Evolutionary conservation across 352 stramenopile species (phyloP), one percentile per base, ranked within the genome.

Genomic region (Blastocystis sp.): DNA sequence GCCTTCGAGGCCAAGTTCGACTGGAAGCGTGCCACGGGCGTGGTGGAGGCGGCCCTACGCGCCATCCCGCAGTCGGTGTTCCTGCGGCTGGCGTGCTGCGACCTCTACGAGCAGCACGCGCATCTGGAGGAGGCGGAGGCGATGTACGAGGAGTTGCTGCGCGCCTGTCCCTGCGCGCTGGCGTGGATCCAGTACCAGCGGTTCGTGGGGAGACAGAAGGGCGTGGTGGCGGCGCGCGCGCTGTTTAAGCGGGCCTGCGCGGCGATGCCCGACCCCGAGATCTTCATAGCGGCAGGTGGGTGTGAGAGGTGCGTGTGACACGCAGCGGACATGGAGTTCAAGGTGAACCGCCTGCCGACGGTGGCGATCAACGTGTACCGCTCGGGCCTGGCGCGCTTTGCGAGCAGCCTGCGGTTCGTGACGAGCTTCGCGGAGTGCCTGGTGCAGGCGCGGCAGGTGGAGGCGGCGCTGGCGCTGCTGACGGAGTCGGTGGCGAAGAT

Each of bases 61-160:
- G 74, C 60, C 7, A 84, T 84, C 42, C 74, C 74, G 40, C 57
- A 84, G 21, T 68, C 48, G 0, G 17, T 84, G 17, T 48, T 84
- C 7, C 74, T 84, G 4, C 48, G 74, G 19, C n/a, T 69, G 21
- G 74, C 74, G 40, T 84, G 57, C 40, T 84, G 74, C 60, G 74
- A 84, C 60, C 69, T 84, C 57, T 84, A 59, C 21, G 74, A 84
- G 60, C 54, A 70, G 17, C 57, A 66, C 45, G 45, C 68, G 14
- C 57, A 68, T 4, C 34, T 84, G 4, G 28, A 84, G 24, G 52
- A 84, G 24, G 57, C 48, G 40, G 21, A 24, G 34, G 34, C 10
- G 7, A 28, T 68, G 34, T 84, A 68, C 45, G 74, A 84, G 45
- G 28, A 38, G 38, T n/a, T 48, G 28, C 21, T 68, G 6, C 54